phyloP scores from a whole-genome alignment of 2,329 filamentous ascomycete species.

The Myriangium duriaei region DNA sequence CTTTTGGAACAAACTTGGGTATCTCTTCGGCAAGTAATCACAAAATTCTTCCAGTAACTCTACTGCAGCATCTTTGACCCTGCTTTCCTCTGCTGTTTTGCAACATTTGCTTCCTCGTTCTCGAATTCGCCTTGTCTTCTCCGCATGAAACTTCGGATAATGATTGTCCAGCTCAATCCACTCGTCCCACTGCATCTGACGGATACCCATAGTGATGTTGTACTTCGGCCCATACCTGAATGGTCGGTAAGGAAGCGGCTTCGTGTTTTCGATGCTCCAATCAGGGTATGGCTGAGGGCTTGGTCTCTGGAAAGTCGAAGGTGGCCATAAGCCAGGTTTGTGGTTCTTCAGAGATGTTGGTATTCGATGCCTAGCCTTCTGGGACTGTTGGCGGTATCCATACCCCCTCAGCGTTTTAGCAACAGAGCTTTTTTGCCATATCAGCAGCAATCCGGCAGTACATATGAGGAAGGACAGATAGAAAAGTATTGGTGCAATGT shows the following conservation, averaged over 20 bases:
- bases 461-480: too few species aligned
- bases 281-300: slow-evolving; percentile 48
- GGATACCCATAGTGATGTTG: slow-evolving; percentile 63
- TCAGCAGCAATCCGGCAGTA: too few species aligned
- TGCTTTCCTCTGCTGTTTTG: slow-evolving; percentile 49
- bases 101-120: slow-evolving; percentile 58
- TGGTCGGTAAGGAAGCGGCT: slow-evolving; percentile 64
- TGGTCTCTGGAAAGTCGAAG: slow-evolving; percentile 48
- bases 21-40: slow-evolving; percentile 60
- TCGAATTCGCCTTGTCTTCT: slow-evolving; percentile 55
- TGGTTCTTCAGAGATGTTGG: not conserved
- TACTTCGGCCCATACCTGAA: slow-evolving; percentile 69
- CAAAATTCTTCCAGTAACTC: slow-evolving; percentile 65
- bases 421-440: too few species aligned
- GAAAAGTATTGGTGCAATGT: too few species aligned
- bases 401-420: too few species aligned
- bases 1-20: slow-evolving; percentile 55
- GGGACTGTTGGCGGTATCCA: too few species aligned
- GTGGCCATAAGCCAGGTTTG: slow-evolving; percentile 36
- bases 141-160: slow-evolving; percentile 57
- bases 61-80: slow-evolving; percentile 50
- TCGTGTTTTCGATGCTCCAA: slow-evolving; percentile 57
- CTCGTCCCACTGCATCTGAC: slow-evolving; percentile 55
- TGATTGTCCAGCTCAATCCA: slow-evolving; percentile 83
- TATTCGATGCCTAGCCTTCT: too few species aligned